Evolutionary conservation across 306 rosid genomes (phyloP).

Genomic region (Arachis stenosperma): DNA sequence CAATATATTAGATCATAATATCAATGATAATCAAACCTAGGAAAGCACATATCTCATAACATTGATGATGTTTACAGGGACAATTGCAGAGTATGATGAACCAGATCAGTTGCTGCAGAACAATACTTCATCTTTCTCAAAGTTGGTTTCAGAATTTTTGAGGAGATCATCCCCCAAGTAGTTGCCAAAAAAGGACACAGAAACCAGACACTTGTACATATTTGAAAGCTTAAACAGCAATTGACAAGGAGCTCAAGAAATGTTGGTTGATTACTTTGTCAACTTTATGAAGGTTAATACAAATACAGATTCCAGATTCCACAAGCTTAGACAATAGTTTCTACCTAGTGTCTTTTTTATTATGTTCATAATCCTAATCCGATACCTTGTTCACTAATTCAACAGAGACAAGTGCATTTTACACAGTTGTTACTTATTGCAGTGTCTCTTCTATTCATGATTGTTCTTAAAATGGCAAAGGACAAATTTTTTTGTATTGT

Average conservation of each 20-base stretch:
- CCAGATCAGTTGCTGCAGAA: slow-evolving; percentile 66
- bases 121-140: slow-evolving; percentile 73
- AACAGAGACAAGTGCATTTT: not conserved
- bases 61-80: slow-evolving; percentile 53
- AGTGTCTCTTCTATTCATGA: not conserved
- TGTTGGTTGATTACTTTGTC: slow-evolving; percentile 13
- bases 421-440: not conserved
- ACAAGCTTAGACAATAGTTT: not conserved
- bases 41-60: slow-evolving; percentile 14
- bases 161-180: slow-evolving; percentile 62
- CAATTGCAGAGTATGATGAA: slow-evolving; percentile 65
- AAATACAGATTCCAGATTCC: slow-evolving; percentile 1
- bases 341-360: not conserved
- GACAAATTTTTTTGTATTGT: too few species aligned
- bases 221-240: not conserved
- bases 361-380: not conserved
- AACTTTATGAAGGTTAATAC: not conserved
- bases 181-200: slow-evolving; percentile 18
- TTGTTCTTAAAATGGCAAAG: too few species aligned
- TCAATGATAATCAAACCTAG: slow-evolving; percentile 15
- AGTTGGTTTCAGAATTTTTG: slow-evolving; percentile 77
- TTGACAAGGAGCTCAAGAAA: slow-evolving; percentile 7
- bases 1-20: slow-evolving; percentile 9
- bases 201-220: slow-evolving; percentile 12
- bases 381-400: not conserved